A percentile compares a stretch with the other conserved stretches of the same genome.
These are phyloP conservation scores for Stenogyne calaminthoides DNA, from an alignment of 305 asterid genomes.

Conservation along the genomic window DNA sequence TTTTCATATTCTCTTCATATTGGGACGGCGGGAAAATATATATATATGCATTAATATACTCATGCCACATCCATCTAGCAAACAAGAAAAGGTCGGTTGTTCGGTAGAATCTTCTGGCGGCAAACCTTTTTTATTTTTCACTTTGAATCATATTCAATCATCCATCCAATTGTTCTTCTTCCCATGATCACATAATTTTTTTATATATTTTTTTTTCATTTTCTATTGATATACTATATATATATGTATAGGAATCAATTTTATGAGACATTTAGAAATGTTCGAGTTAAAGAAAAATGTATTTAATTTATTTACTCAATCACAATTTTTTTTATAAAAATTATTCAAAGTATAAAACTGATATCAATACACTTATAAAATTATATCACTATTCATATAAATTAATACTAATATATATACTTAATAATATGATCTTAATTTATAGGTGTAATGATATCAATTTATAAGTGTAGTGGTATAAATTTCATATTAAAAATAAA, in stretches of 20 bases:
- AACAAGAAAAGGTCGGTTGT: background rate
- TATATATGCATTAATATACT: conserved; percentile 4
- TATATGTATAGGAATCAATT: background rate
- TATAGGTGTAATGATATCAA: no score
- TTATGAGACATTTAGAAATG: background rate
- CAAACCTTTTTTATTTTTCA: background rate
- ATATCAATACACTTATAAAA: no score
- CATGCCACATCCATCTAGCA: background rate
- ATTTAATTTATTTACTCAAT: no score
- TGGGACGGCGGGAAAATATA: conserved; percentile 36
- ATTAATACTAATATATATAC: no score
- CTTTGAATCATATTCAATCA: conserved; percentile 29
- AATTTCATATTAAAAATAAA: no score
- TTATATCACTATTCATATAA: no score
- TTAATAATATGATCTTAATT: no score
- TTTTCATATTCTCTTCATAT: conserved; percentile 20
- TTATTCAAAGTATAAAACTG: no score
- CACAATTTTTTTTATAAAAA: no score
- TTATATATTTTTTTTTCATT: background rate
- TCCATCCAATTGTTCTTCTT: background rate
- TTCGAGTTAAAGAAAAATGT: background rate
- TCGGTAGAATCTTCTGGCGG: conserved; percentile 28
- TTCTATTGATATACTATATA: background rate
- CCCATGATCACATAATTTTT: background rate
- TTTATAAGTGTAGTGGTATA: no score